Base-by-base conservation (phyloP, 2,329 filamentous ascomycete species). In the Sclerotinia spermophila region DNA sequence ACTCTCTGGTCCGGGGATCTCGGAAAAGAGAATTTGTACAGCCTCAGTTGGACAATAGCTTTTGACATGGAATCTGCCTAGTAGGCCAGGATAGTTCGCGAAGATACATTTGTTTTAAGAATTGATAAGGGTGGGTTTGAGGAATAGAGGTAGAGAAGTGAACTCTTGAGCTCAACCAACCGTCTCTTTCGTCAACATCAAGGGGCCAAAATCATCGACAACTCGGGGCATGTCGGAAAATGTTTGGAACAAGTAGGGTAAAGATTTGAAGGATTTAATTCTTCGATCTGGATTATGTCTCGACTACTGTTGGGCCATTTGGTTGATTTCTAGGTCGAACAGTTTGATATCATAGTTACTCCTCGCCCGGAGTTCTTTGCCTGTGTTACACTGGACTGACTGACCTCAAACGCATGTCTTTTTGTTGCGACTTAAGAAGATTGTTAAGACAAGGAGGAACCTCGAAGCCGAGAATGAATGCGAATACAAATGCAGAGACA, bases 61-160 rank as follows among this genome's bases (percentile, higher is more conserved):
- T n/a, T 51, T 15, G 0, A 3, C 2, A 51, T 51, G 6, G 5
- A 6, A 51, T 0, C 11, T n/a, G 48, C 27, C n/a, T n/a, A 13
- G 24, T 51, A 13, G 48, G 48, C n/a, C 5, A 17, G 2, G 13
- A n/a, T n/a, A 1, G 27, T n/a, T 51, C 11, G 48, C 13, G 48
- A 27, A 7, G 45, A 27, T 27, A 51, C 2, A 51, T 6, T 27
- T n/a, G n/a, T 3, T 51, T 51, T 5, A 51, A 15, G 48, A 27
- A 51, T n/a, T 11, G 48, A 27, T 6, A n/a, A 51, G 24, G 5
- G 27, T 27, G 3, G 17, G 15, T 48, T 51, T 51, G 48, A 24
- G n/a, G 24, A 51, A n/a, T 13, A 51, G 48, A n/a, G n/a, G 27
- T 51, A 13, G 48, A 27, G 48, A 27, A 51, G 48, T 51, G n/a